Evolutionary conservation across 1,284 basidiomycete species (phyloP).

Genomic region (Naganishia liquefaciens): DNA sequence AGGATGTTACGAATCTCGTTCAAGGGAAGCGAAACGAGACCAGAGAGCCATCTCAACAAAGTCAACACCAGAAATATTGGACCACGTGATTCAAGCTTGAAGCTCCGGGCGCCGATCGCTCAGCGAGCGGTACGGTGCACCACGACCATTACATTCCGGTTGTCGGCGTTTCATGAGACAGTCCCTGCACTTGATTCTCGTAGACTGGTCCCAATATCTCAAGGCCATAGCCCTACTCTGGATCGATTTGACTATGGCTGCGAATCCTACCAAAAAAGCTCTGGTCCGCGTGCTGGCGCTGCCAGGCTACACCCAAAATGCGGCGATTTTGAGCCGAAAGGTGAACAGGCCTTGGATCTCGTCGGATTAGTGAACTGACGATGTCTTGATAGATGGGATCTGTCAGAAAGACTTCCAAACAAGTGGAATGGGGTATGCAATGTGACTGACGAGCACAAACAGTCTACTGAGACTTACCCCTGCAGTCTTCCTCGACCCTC

Average conservation of each 20-base stretch:
- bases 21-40: not conserved
- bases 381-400: slow-evolving; percentile 39
- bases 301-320: slow-evolving; percentile 77
- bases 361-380: slow-evolving; percentile 15
- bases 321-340: slow-evolving; percentile 73
- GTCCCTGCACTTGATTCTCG: not conserved
- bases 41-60: not conserved
- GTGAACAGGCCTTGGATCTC: slow-evolving; percentile 58
- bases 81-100: not conserved
- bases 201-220: too few species aligned
- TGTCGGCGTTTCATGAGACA: not conserved
- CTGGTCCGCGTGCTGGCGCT: slow-evolving; percentile 44
- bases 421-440: slow-evolving; percentile 43
- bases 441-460: not conserved
- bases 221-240: not conserved
- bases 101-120: not conserved
- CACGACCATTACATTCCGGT: not conserved
- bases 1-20: not conserved
- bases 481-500: slow-evolving; percentile 72
- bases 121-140: too few species aligned
- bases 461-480: not conserved
- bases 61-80: slow-evolving; percentile 22
- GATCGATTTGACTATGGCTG: not conserved
- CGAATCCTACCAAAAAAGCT: slow-evolving; percentile 19
- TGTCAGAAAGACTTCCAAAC: slow-evolving; percentile 56